Evolutionary conservation across 352 stramenopile genomes (phyloP).

Genomic region (Phytophthora quininea): DNA sequence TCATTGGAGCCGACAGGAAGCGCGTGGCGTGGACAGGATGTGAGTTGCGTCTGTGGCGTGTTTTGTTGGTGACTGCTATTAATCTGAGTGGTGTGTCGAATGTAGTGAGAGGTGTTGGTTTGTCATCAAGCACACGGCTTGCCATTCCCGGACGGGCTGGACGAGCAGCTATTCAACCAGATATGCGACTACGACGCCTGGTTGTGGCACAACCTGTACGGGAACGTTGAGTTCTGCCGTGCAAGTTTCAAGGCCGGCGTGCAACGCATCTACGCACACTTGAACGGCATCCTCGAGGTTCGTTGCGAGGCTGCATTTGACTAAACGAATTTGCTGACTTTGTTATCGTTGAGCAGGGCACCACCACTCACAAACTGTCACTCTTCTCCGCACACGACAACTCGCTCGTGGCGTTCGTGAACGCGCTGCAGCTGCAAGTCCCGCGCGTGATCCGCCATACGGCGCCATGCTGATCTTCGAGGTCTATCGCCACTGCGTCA

Average conservation of each 20-base stretch:
- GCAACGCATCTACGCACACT: conserved; percentile 55
- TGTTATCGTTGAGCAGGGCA: conserved; percentile 9
- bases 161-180: conserved; percentile 61
- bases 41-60: conserved; percentile 30
- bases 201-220: conserved; percentile 80
- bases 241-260: conserved; percentile 66
- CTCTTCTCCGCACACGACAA: conserved; percentile 86
- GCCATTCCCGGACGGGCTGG: conserved; percentile 56
- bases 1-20: conserved; percentile 47
- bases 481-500: conserved; percentile 54
- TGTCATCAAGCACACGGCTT: conserved; percentile 68
- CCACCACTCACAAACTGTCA: conserved; percentile 55
- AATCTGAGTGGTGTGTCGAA: background rate
- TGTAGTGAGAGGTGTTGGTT: conserved; percentile 77
- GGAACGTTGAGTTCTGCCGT: conserved; percentile 68
- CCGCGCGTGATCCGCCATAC: conserved; percentile 61
- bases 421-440: conserved; percentile 65
- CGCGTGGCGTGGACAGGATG: conserved; percentile 71
- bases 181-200: conserved; percentile 73
- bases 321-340: conserved; percentile 3
- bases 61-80: background rate
- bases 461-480: conserved; percentile 82
- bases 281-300: conserved; percentile 52
- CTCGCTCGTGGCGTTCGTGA: conserved; percentile 73
- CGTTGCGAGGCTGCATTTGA: background rate